These are phyloP conservation scores for Mycena latifolia DNA, from an alignment of 768 basidiomycete genomes.

Conservation along the genomic window DNA sequence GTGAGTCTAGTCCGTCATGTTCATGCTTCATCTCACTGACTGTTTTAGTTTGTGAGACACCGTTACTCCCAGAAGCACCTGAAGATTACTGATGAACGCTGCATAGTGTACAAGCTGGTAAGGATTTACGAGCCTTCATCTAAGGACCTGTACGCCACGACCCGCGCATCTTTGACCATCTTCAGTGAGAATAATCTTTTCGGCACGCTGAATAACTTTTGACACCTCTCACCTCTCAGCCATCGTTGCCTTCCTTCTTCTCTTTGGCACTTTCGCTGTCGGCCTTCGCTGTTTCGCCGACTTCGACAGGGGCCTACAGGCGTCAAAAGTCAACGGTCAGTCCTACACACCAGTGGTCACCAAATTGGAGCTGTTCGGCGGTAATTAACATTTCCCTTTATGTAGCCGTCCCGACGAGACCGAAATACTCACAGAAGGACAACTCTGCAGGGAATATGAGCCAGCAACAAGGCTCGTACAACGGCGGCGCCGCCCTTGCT, in stretches of 20 bases:
- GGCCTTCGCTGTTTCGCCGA: conserved; percentile 86
- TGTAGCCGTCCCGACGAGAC: conserved; percentile 62
- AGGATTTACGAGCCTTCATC: conserved; percentile 81
- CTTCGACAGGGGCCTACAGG: conserved; percentile 83
- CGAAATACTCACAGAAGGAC: conserved; percentile 54
- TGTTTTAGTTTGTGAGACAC: conserved; percentile 53
- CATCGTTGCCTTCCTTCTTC: conserved; percentile 78
- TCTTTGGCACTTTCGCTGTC: conserved; percentile 80
- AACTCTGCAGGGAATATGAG: conserved; percentile 59
- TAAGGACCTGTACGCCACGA: conserved; percentile 69
- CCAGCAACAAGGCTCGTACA: conserved; percentile 61
- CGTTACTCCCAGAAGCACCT: neutral
- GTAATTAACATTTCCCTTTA: conserved; percentile 44
- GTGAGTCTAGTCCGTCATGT: conserved; percentile 55
- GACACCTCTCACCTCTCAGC: conserved; percentile 62
- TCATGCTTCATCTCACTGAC: conserved; percentile 4
- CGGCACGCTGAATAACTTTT: neutral
- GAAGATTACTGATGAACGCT: conserved; percentile 13
- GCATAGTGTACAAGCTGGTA: conserved; percentile 87
- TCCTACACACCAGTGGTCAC: conserved; percentile 42
- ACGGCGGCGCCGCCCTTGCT: conserved; percentile 65
- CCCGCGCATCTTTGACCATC: conserved; percentile 81
- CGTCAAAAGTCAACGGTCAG: conserved; percentile 84
- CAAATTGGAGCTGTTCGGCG: conserved; percentile 49
- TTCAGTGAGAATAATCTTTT: conserved; percentile 71